Percentiles rank a stretch among this genome's conserved stretches.
phyloP scores from a whole-genome alignment of 169 alveolate genomes.

The Cystoisospora suis region DNA sequence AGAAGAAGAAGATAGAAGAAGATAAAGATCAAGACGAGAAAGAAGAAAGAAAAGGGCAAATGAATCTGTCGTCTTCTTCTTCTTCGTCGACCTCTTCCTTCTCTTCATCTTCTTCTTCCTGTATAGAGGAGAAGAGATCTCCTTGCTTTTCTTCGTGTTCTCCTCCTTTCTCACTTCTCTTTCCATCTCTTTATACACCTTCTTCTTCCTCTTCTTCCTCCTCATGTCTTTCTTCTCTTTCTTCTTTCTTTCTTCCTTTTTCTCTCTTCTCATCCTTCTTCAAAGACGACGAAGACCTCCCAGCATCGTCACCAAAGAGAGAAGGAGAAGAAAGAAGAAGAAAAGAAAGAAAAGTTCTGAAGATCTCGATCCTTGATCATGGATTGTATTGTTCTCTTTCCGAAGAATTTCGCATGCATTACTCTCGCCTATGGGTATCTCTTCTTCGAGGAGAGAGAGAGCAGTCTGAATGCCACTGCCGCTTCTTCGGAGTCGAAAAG shows the following conservation, averaged over 20 bases:
- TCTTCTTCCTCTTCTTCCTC: not conserved
- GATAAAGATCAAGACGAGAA: not conserved
- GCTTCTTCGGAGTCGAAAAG: conserved; percentile 52
- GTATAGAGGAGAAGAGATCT: too few relatives aligned
- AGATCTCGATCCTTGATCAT: conserved; percentile 60
- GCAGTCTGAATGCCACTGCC: conserved; percentile 37
- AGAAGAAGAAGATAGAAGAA: not conserved
- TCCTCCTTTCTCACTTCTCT: too few relatives aligned
- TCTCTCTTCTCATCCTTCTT: not conserved
- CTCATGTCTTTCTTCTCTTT: not conserved
- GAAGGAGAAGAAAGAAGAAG: not conserved
- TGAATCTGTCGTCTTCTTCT: too few relatives aligned
- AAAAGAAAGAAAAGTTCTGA: not conserved
- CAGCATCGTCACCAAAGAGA: not conserved
- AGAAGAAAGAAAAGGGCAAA: not conserved
- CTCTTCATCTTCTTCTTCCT: not conserved
- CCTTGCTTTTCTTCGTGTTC: not conserved
- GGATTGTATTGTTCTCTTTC: conserved; percentile 65
- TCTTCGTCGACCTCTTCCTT: not conserved
- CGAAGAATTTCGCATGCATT: conserved; percentile 42
- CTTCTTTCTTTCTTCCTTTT: not conserved
- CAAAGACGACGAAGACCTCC: not conserved
- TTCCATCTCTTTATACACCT: too few relatives aligned
- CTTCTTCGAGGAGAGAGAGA: conserved; percentile 58
- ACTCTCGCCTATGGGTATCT: conserved; percentile 65